Percentiles rank a stretch among this genome's conserved stretches.
phyloP scores from a whole-genome alignment of 2,329 filamentous ascomycete species.

The Coniella vitis region DNA sequence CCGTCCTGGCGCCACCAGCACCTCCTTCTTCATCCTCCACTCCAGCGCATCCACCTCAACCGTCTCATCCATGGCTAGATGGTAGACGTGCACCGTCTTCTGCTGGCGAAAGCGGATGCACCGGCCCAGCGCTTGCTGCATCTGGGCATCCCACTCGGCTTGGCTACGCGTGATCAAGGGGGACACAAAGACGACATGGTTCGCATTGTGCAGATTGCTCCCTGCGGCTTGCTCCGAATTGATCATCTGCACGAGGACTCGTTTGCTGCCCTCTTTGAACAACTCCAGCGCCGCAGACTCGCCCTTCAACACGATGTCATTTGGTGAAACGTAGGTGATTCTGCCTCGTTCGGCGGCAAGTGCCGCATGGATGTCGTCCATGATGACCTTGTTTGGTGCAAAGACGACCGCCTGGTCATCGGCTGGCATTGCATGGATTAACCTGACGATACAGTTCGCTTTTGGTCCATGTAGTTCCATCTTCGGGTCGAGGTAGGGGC shows the following conservation, averaged over 20 bases:
- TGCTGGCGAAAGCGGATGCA: slow-evolving; percentile 33
- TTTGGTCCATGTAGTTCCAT: slow-evolving; percentile 18
- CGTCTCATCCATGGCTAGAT: slow-evolving; percentile 31
- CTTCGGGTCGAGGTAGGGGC: background rate
- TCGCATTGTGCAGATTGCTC: slow-evolving; percentile 34
- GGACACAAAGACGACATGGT: slow-evolving; percentile 35
- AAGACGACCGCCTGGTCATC: slow-evolving; percentile 31
- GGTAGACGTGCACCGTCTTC: slow-evolving; percentile 31
- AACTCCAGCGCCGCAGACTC: slow-evolving; percentile 17
- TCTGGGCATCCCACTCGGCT: slow-evolving; percentile 27
- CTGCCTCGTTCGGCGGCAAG: slow-evolving; percentile 4
- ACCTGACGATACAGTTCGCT: slow-evolving; percentile 17
- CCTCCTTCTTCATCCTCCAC: slow-evolving; percentile 14
- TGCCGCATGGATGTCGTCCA: slow-evolving; percentile 20
- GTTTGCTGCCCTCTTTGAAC: slow-evolving; percentile 22
- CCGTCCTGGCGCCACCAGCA: background rate
- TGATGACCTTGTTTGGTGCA: slow-evolving; percentile 27
- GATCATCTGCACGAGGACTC: slow-evolving; percentile 32
- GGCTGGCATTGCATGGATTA: slow-evolving; percentile 19
- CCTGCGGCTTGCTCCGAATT: slow-evolving; percentile 33
- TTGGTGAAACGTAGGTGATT: slow-evolving; percentile 15
- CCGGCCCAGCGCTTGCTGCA: slow-evolving; percentile 34
- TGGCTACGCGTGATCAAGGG: slow-evolving; percentile 27
- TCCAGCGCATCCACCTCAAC: slow-evolving; percentile 34
- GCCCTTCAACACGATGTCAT: background rate